phyloP scores from a whole-genome alignment of 495 filamentous ascomycete species.

The Lophiotrema nucula region DNA sequence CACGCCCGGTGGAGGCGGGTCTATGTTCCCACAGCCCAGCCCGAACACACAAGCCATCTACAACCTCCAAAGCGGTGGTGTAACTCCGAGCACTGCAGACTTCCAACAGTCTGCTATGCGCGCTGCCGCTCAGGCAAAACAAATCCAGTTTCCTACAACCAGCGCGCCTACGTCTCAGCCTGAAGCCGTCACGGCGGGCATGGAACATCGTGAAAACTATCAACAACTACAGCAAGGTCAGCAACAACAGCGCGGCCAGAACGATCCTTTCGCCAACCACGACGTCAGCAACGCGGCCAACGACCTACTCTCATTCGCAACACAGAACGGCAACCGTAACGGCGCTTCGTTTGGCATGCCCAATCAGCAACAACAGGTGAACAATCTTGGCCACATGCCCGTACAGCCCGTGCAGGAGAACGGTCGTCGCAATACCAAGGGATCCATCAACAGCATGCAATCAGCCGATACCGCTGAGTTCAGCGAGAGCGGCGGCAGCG shows the following conservation, averaged over 20 bases:
- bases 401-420: slow-evolving; percentile 31
- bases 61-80: slow-evolving; percentile 73
- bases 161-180: slow-evolving; percentile 53
- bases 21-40: slow-evolving; percentile 93
- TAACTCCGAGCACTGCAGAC: slow-evolving; percentile 86
- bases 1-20: slow-evolving; percentile 92
- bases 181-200: slow-evolving; percentile 37
- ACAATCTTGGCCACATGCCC: slow-evolving; percentile 31
- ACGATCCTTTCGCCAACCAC: slow-evolving; percentile 72
- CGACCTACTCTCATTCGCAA: slow-evolving; percentile 86
- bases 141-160: slow-evolving; percentile 43
- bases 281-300: slow-evolving; percentile 94
- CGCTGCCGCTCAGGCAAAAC: slow-evolving; percentile 57
- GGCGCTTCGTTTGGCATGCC: slow-evolving; percentile 55
- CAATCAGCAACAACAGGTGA: slow-evolving; percentile 49
- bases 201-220: slow-evolving; percentile 45
- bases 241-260: slow-evolving; percentile 46
- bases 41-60: slow-evolving; percentile 81
- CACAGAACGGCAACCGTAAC: slow-evolving; percentile 58
- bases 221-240: slow-evolving; percentile 43
- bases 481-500: slow-evolving; percentile 68
- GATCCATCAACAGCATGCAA: slow-evolving; percentile 46
- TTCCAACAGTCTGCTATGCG: slow-evolving; percentile 90
- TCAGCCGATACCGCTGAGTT: slow-evolving; percentile 66
- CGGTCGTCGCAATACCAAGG: slow-evolving; percentile 45